Conservation (phyloP, 2,329 filamentous ascomycete genomes). For the Diplocarpon rosae region DNA sequence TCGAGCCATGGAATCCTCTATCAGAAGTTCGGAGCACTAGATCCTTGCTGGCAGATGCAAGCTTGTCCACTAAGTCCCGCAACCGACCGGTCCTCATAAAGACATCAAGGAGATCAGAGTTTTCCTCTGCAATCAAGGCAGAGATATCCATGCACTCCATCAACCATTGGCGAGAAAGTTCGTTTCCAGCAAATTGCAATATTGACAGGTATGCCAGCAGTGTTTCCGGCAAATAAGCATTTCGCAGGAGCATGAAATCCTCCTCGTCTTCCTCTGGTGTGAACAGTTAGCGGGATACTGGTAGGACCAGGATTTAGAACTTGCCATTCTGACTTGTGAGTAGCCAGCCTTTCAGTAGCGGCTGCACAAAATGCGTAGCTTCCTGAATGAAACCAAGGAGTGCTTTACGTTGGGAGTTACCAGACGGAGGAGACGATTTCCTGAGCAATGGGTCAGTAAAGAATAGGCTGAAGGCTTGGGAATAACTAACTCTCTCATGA, state of each 20-base stretch:
- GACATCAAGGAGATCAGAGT: constrained; percentile 51
- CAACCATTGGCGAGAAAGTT: constrained; percentile 63
- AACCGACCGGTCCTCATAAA: constrained; percentile 57
- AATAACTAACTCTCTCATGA: constrained; percentile 18
- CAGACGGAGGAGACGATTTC: too few relatives aligned
- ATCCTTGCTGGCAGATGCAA: constrained; percentile 41
- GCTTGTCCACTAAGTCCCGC: constrained; percentile 63
- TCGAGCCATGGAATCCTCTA: constrained; percentile 35
- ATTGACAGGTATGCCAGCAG: constrained; percentile 75
- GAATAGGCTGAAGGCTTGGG: too few relatives aligned
- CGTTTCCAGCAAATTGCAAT: constrained; percentile 66
- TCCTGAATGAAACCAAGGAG: constrained; percentile 44
- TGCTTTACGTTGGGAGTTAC: constrained; percentile 33
- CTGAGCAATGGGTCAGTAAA: too few relatives aligned
- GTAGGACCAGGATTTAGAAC: background rate
- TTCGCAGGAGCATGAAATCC: constrained; percentile 55
- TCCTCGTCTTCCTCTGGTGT: constrained; percentile 36
- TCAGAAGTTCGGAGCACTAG: constrained; percentile 38
- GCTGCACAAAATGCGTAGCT: constrained; percentile 43
- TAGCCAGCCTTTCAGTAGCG: constrained; percentile 57
- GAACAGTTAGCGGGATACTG: constrained; percentile 8
- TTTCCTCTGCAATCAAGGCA: constrained; percentile 59
- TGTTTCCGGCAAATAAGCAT: constrained; percentile 74
- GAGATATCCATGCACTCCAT: constrained; percentile 83
- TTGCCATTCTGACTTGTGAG: constrained; percentile 22